Evolutionary conservation across 352 stramenopile species (phyloP), one percentile per base, ranked within the genome.

Genomic region (Phytopythium mirpurense): DNA sequence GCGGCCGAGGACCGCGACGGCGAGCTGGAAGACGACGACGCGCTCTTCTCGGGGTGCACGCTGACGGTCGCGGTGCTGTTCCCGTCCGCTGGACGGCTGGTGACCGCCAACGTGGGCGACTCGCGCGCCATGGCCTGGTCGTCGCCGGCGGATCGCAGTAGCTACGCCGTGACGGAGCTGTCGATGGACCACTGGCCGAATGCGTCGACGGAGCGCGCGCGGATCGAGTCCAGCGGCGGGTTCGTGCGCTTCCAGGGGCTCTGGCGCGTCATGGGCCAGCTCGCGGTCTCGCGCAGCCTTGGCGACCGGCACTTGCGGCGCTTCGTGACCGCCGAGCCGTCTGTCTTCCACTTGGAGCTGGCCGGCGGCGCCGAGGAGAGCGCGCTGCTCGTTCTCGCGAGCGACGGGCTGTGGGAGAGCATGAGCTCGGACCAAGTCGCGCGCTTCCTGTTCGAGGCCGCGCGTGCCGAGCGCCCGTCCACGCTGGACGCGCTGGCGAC

Each of bases 241-340:
- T 90, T 90, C 45, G 69, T 93, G 34, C 70, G 49, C 16, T 90
- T 84, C 48, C 63, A 68, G 19, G 84, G 84, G 14, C 68, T 91
- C 19, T 88, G 80, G 77, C 66, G 91, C 64, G 90, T 98, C 3
- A 91, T 97, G 57, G 90, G 91, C 15, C 83, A 86, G 46, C 75
- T 98, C 21, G 92, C 91, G 34, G 87, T 98, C 29, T 96, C 90
- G 10, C 73, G 95, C 19, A 96, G 88, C 56, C 73, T 98, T 26
- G 95, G 95, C 27, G 94, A 98, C 69, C 73, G 76, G 10, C 74
- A 91, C 61, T 62, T 98, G 37, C 75, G 84, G 24, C 64, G 80
- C 24, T 88, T 84, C 54, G 71, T 98, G 31, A 96, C 76, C 34
- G 76, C 78, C 14, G 74, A 88, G 45, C 93, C 93, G 18, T 76